Evolutionary conservation across 2,329 filamentous ascomycete genomes (phyloP).

Genomic region (Byssoonygena ceratinophila): DNA sequence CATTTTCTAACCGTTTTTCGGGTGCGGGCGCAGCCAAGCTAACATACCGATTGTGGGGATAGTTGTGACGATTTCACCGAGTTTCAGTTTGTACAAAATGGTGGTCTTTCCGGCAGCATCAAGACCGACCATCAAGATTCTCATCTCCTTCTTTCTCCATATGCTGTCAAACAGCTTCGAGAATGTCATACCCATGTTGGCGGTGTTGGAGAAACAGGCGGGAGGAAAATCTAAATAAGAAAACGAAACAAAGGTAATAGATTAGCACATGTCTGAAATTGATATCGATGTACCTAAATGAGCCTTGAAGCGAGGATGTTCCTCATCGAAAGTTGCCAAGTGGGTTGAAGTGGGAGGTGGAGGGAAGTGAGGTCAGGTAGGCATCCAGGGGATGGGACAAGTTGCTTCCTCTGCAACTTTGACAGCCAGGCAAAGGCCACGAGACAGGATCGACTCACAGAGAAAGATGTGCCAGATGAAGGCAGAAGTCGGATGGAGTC

Average conservation of each 20-base stretch:
- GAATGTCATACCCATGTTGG: conserved; percentile 92
- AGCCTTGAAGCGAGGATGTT: not conserved
- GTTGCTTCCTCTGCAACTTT: not conserved
- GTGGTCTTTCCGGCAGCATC: conserved; percentile 99
- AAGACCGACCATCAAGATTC: conserved; percentile 99
- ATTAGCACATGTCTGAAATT: conserved; percentile 7
- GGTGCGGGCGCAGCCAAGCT: not conserved
- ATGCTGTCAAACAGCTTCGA: conserved; percentile 94
- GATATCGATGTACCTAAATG: not conserved
- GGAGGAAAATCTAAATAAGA: conserved; percentile 2
- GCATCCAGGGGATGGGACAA: conserved; percentile 10
- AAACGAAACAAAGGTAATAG: conserved; percentile 11
- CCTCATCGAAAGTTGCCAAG: conserved; percentile 12
- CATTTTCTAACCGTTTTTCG: not conserved
- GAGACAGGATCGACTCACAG: conserved; percentile 7
- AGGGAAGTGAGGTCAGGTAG: conserved; percentile 6
- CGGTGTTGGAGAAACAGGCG: conserved; percentile 21
- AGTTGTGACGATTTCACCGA: conserved; percentile 89
- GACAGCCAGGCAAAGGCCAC: not conserved
- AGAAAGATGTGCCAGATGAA: not conserved
- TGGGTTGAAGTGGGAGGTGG: conserved; percentile 11
- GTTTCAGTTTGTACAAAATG: conserved; percentile 99
- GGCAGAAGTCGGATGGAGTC: conserved; percentile 2
- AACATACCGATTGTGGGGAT: conserved; percentile 90
- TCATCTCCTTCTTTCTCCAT: conserved; percentile 99